These are phyloP conservation scores for Spizellomyces punctatus DNA, from an alignment of 192 early-diverging fungal species.

Conservation along the genomic window DNA sequence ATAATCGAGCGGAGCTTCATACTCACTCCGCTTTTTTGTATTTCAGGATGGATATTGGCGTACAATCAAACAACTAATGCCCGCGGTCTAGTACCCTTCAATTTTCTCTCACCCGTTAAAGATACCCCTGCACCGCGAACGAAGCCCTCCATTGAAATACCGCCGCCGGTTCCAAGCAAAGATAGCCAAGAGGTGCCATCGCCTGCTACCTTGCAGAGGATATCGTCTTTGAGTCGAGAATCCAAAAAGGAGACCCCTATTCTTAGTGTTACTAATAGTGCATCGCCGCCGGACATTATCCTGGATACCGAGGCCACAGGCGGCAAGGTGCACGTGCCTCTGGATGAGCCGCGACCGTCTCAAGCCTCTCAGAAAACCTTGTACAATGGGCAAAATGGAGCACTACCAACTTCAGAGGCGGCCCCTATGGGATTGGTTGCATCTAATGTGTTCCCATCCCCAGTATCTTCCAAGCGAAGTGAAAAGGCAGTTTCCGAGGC, in stretches of 20 bases:
- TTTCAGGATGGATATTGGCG: constrained; percentile 7
- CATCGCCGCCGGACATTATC: not conserved
- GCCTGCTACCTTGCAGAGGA: not conserved
- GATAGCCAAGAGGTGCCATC: not conserved
- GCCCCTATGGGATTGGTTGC: not conserved
- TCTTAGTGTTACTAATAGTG: too few species aligned
- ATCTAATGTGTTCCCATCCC: not conserved
- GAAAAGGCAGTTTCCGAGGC: not conserved
- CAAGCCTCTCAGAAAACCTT: not conserved
- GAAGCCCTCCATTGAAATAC: too few species aligned
- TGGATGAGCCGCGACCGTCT: not conserved
- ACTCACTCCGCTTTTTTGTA: not conserved
- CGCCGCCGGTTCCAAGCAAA: not conserved
- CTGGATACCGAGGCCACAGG: not conserved
- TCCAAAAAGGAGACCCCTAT: too few species aligned
- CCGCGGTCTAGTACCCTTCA: constrained; percentile 38
- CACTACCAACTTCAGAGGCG: not conserved
- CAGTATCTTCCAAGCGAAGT: not conserved
- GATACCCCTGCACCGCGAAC: not conserved
- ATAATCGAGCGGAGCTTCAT: constrained; percentile 18
- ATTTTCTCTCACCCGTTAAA: constrained; percentile 35
- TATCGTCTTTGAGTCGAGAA: too few species aligned
- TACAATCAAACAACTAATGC: constrained; percentile 4
- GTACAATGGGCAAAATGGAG: not conserved
- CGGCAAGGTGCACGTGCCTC: not conserved